These are phyloP conservation scores for Thalassiosira livingstoniorum DNA, from an alignment of 352 stramenopile species.

Conservation along the genomic window DNA sequence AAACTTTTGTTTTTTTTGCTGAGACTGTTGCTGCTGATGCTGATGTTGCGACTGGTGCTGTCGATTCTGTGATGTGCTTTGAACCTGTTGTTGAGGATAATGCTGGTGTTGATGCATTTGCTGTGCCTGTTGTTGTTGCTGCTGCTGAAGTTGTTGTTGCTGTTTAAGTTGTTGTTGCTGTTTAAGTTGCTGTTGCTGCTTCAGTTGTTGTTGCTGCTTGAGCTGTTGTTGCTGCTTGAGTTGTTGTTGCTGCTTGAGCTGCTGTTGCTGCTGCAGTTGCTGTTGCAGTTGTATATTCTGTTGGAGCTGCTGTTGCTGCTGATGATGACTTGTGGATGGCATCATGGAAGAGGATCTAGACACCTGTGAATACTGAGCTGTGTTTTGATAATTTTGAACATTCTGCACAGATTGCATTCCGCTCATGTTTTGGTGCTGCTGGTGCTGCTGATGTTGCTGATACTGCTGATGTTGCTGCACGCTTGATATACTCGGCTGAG, in stretches of 20 bases:
- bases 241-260: not conserved
- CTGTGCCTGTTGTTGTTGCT: constrained; percentile 12
- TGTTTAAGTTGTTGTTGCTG: not conserved
- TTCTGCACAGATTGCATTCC: not conserved
- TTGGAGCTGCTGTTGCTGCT: constrained; percentile 15
- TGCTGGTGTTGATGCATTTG: constrained; percentile 4
- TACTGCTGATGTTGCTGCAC: constrained; percentile 27
- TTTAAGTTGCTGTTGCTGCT: constrained; percentile 11
- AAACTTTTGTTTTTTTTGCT: constrained; percentile 40
- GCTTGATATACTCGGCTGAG: not conserved
- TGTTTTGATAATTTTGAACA: constrained; percentile 14
- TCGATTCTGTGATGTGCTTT: not conserved
- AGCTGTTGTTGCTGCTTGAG: constrained; percentile 4
- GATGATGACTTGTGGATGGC: too few species aligned
- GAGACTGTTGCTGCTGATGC: constrained; percentile 21
- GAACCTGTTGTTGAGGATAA: constrained; percentile 20
- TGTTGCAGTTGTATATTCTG: constrained; percentile 28
- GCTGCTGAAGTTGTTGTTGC: constrained; percentile 15
- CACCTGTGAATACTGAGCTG: not conserved
- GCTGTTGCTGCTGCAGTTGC: constrained; percentile 12
- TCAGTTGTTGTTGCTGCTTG: not conserved
- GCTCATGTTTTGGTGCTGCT: constrained; percentile 16
- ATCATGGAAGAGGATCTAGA: too few species aligned
- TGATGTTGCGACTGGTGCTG: constrained; percentile 30
- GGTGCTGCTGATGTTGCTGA: constrained; percentile 20